A percentile compares a stretch with the other conserved stretches of the same genome.
These are phyloP conservation scores for Exophiala xenobiotica DNA, from an alignment of 2,329 filamentous ascomycete genomes.

Conservation along the genomic window DNA sequence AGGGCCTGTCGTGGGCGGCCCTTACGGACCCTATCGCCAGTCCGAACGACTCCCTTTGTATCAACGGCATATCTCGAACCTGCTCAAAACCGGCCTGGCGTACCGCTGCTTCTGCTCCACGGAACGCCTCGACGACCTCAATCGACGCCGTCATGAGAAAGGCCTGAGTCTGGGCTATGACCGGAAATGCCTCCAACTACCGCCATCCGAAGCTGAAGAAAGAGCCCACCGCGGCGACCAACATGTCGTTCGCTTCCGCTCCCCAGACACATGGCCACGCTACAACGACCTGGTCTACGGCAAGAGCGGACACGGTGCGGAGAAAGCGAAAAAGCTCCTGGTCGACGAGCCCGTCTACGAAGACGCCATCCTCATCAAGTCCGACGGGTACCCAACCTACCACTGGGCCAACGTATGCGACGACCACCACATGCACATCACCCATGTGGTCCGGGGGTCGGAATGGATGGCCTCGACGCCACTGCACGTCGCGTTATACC, in stretches of 20 bases:
- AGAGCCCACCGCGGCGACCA: conserved; percentile 67
- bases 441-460: conserved; percentile 87
- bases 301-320: conserved; percentile 52
- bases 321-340: conserved; percentile 45
- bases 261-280: conserved; percentile 59
- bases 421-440: conserved; percentile 92
- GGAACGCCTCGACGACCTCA: conserved; percentile 67
- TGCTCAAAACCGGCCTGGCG: conserved; percentile 70
- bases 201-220: conserved; percentile 66
- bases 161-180: conserved; percentile 64
- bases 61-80: conserved; percentile 63
- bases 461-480: conserved; percentile 98
- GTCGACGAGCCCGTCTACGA: conserved; percentile 58
- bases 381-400: conserved; percentile 90
- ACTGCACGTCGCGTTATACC: conserved; percentile 70
- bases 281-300: conserved; percentile 83
- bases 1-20: conserved; percentile 79
- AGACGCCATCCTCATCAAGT: conserved; percentile 87
- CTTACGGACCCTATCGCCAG: conserved; percentile 83
- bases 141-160: conserved; percentile 59
- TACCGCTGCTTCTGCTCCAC: conserved; percentile 92
- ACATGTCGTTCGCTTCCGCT: conserved; percentile 75
- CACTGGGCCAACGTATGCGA: conserved; percentile 97
- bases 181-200: conserved; percentile 67
- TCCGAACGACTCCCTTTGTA: conserved; percentile 79